Evolutionary conservation across 805 yeast species (phyloP), one percentile per base, ranked within the genome.

Genomic region (Starmerella stigmatis): DNA sequence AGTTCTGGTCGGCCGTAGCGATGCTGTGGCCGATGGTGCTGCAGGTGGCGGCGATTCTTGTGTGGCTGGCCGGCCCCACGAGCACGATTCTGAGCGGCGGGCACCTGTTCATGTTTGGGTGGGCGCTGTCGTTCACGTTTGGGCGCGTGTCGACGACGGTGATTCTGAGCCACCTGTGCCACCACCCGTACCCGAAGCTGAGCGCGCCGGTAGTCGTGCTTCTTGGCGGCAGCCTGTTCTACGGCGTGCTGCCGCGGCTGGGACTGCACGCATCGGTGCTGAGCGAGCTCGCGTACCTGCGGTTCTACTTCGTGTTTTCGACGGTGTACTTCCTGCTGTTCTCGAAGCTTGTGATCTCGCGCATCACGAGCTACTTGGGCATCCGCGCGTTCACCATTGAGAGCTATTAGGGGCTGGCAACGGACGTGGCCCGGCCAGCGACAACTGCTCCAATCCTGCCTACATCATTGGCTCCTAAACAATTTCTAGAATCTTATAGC

Each of bases 161-260:
- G 29, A 92, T 89, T 58, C 71, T 84, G 50, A 86, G 85, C 11
- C 97, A 92, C 62, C 73, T 89, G 56, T 86, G 97, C 10, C 28
- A 75, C 43, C 95, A 86, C 61, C 64, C 67, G 12, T 89, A 83
- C 70, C 98, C 98, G 28, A 66, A 68, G 60, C 56, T 73, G 52
- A 82, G 85, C 41, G 70, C 82, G 25, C 83, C 94, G 4, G 72
- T 78, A 70, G 66, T 76, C 13, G 62, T 68, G 10, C 52, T 65
- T 17, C 44, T 56, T 23, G 38, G 53, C 5, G 71, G 68, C 7
- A 55, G 67, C 4, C 16, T 67, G 6, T 40, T 64, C 26, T 66
- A 65, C 53, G 64, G 62, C 21, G 37, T 50, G 63, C 78, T 48
- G 82, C 96, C 55, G 5, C 68, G 21, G 50, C 64, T 19, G 78